Base-by-base conservation (phyloP, 2,329 filamentous ascomycete species). In the Chalaropsis ovoidea region DNA sequence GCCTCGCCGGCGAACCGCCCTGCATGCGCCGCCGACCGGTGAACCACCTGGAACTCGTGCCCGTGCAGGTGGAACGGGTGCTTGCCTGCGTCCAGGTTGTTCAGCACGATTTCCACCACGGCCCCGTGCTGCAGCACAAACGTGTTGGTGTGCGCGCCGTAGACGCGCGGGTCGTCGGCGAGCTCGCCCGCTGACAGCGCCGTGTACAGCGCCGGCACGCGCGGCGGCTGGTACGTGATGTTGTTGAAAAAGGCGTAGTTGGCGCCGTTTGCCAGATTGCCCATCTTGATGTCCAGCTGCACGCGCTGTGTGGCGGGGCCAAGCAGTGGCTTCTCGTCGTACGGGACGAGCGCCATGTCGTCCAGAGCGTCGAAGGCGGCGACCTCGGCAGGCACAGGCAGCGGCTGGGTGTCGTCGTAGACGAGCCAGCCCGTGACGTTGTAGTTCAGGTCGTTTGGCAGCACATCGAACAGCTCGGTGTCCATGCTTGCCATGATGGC, bases 51-150 rank as follows among this genome's bases (percentile, higher is more conserved):
- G 76, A 91, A 90, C 69, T 82, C 78, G 73, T 90, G 87, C 0
- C 88, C 88, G 76, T 94, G 91, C 0, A 95, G 73, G 70, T 89
- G 88, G 77, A 92, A 91, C 3, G 84, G 90, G 70, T 91, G 88
- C 8, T 84, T 85, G 52, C 89, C 77, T 67, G 80, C 73, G 70
- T 93, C 89, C 56, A 84, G 79, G 71, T 91, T 93, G 77, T 91
- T 89, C n/a, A 93, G 77, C 19, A 90, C 75, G 62, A 93, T 80
- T 72, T 92, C 85, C 35, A 92, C 82, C n/a, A 89, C 78, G 67
- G 86, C 78, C 65, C 81, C 82, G 68, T 86, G 82, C 35, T 85
- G 77, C 13, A 95, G 80, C 2, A 95, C 79, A 70, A 90, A 82
- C 0, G 85, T 75, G 70, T 89, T 81, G 0, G 86, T 85, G 73